Conservation (phyloP, 2,329 filamentous ascomycete genomes). For the Emydomyces testavorans region DNA sequence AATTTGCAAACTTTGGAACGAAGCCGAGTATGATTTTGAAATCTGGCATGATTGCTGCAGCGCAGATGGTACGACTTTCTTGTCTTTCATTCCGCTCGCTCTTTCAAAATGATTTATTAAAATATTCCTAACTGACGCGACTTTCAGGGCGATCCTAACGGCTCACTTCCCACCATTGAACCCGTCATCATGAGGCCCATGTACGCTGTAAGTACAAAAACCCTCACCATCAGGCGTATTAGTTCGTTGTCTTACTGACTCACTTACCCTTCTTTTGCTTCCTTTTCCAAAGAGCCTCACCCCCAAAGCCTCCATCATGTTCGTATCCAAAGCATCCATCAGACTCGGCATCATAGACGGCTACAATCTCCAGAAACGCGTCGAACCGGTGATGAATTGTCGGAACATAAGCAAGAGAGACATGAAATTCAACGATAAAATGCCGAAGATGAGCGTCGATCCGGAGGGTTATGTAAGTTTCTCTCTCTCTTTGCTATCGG, state of each 20-base stretch:
- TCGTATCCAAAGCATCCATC: constrained; percentile 66
- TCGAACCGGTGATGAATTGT: constrained; percentile 70
- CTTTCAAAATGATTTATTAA: neutral
- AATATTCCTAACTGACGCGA: neutral
- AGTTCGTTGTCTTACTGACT: too few relatives aligned
- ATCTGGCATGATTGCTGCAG: constrained; percentile 70
- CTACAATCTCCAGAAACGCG: constrained; percentile 66
- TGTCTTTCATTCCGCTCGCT: neutral
- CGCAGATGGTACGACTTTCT: constrained; percentile 60
- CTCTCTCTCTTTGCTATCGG: constrained; percentile 3
- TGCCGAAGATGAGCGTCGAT: constrained; percentile 82
- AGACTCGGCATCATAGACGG: constrained; percentile 52
- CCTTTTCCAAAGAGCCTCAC: constrained; percentile 36
- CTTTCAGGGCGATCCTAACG: constrained; percentile 61
- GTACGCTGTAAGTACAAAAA: constrained; percentile 49
- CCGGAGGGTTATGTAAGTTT: constrained; percentile 64
- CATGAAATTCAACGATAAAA: constrained; percentile 79
- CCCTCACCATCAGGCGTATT: neutral
- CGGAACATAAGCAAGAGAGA: constrained; percentile 66
- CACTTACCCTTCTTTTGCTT: neutral
- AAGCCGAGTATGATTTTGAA: constrained; percentile 77
- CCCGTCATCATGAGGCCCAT: constrained; percentile 74
- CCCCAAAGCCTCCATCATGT: constrained; percentile 63
- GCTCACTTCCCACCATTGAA: constrained; percentile 76
- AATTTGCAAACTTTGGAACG: constrained; percentile 70